A percentile compares a stretch with the other conserved stretches of the same genome.
Evolutionary conservation across 768 basidiomycete genomes (phyloP).

Genomic region (Lentinula detonsa): DNA sequence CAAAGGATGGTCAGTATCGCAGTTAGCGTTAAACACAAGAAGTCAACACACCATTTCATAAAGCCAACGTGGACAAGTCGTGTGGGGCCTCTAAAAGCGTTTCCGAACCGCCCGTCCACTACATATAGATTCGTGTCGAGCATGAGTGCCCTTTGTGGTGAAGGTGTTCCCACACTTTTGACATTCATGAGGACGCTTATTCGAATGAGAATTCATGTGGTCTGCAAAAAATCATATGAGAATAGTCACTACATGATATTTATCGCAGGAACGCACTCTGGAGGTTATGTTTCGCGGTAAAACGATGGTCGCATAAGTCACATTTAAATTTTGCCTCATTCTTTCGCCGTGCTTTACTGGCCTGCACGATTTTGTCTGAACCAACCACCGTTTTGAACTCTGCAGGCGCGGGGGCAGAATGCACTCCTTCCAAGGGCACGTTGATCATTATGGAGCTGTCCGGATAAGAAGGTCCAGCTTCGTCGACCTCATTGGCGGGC

Average conservation of each 20-base stretch:
- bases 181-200: conserved; percentile 3
- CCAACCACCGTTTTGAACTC: conserved; percentile 4
- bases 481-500: conserved; percentile 6
- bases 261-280: neutral
- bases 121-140: conserved; percentile 2
- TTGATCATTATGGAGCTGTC: conserved; percentile 3
- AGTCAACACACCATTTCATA: neutral
- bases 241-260: neutral
- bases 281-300: conserved; percentile 6
- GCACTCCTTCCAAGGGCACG: neutral
- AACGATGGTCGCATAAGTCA: neutral
- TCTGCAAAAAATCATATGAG: neutral
- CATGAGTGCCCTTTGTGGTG: conserved; percentile 1
- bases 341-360: conserved; percentile 1
- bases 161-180: conserved; percentile 1
- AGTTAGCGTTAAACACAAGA: neutral
- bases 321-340: conserved; percentile 6
- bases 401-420: neutral
- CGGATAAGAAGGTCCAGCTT: neutral
- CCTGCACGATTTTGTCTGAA: conserved; percentile 4
- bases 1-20: neutral
- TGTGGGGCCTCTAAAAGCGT: neutral
- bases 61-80: neutral
- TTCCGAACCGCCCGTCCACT: conserved; percentile 2
- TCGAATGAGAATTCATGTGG: conserved; percentile 5